phyloP scores from a whole-genome alignment of 495 filamentous ascomycete species.

The Aspergillus sparsus region DNA sequence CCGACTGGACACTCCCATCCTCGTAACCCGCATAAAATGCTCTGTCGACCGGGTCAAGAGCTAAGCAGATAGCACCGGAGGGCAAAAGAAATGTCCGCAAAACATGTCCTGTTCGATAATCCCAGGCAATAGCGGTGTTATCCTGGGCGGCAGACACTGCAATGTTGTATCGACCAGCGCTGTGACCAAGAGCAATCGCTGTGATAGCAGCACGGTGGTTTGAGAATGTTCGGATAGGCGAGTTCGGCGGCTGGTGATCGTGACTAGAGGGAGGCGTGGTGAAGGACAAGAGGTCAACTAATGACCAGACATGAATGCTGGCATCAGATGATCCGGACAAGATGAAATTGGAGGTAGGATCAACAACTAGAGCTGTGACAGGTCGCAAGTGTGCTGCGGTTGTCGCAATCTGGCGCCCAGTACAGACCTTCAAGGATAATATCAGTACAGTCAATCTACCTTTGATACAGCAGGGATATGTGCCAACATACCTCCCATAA shows the following conservation, averaged over 20 bases:
- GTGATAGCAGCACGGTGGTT: conserved; percentile 81
- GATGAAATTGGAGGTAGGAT: conserved; percentile 73
- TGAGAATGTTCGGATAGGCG: conserved; percentile 66
- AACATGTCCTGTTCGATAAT: conserved; percentile 73
- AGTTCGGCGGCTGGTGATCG: conserved; percentile 47
- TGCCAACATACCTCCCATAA: conserved; percentile 79
- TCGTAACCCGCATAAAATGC: conserved; percentile 81
- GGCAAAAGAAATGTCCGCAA: conserved; percentile 80
- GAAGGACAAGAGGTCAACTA: conserved; percentile 71
- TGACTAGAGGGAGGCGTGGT: conserved; percentile 41
- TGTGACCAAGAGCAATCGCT: conserved; percentile 65
- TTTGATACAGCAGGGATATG: conserved; percentile 3
- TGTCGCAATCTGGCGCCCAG: conserved; percentile 86
- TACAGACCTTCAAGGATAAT: conserved; percentile 61
- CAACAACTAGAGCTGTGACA: conserved; percentile 72
- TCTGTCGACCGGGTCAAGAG: conserved; percentile 80
- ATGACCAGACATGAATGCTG: conserved; percentile 85
- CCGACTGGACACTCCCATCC: conserved; percentile 78
- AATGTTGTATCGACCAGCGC: conserved; percentile 67
- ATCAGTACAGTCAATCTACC: neutral
- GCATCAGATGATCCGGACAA: conserved; percentile 88
- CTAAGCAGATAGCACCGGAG: conserved; percentile 66
- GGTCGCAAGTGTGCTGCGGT: conserved; percentile 83
- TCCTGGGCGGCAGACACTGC: conserved; percentile 78
- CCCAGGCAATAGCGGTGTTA: conserved; percentile 83